Conservation (phyloP, 2,329 filamentous ascomycete species). For the Diaporthe sp. region DNA sequence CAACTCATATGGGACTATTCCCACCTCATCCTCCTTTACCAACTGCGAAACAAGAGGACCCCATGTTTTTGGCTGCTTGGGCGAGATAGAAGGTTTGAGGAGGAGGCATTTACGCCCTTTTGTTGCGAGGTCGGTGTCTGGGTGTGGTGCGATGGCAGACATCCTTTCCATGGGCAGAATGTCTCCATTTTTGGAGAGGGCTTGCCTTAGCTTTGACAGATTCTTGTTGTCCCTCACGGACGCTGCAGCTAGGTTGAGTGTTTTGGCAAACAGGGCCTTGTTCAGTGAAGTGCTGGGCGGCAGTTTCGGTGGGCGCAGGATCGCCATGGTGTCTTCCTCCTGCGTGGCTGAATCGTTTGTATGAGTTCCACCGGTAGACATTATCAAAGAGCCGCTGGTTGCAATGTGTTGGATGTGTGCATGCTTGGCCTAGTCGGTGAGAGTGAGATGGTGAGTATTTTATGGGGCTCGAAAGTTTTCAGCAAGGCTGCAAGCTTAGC, state of each 20-base stretch:
- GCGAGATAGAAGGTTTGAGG: slow-evolving; percentile 65
- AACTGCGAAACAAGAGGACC: slow-evolving; percentile 75
- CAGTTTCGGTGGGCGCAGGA: slow-evolving; percentile 83
- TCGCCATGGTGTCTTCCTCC: slow-evolving; percentile 53
- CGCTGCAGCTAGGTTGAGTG: slow-evolving; percentile 80
- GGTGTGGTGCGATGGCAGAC: slow-evolving; percentile 71
- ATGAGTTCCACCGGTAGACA: slow-evolving; percentile 10
- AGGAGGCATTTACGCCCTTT: slow-evolving; percentile 72
- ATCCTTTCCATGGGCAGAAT: slow-evolving; percentile 73
- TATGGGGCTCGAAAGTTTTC: slow-evolving; percentile 30
- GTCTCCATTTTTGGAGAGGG: slow-evolving; percentile 73
- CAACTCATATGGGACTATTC: slow-evolving; percentile 80
- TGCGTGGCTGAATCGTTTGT: neutral
- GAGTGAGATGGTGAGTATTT: neutral
- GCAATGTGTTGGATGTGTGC: neutral
- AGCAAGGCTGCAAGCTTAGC: slow-evolving; percentile 29
- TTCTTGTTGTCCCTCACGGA: slow-evolving; percentile 79
- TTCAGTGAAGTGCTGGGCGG: slow-evolving; percentile 83
- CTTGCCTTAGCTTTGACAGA: slow-evolving; percentile 77
- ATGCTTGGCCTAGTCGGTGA: neutral
- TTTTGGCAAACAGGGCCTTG: slow-evolving; percentile 83
- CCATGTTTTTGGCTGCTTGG: slow-evolving; percentile 77
- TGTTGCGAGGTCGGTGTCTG: slow-evolving; percentile 62
- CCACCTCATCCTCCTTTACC: slow-evolving; percentile 74
- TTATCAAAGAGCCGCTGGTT: neutral